Base-by-base conservation (phyloP, 2,329 filamentous ascomycete species). In the Colletotrichum chrysophilum region DNA sequence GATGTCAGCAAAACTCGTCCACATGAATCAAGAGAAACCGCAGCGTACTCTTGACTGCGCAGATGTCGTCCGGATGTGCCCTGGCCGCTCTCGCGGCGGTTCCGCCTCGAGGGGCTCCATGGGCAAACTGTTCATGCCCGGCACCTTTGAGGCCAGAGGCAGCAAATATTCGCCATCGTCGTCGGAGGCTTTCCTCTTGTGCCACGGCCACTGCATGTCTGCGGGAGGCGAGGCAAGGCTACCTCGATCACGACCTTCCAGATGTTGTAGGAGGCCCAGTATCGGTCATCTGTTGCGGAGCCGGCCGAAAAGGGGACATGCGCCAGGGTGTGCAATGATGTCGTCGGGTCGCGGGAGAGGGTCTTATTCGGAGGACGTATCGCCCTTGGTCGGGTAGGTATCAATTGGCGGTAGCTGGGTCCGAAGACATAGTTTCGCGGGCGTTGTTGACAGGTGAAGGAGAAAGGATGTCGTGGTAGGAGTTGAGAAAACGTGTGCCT, bases 21-120 rank as follows among this genome's bases (percentile, higher is more conserved):
- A 38, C 28, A 13, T 6, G 52, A 10, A 24, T 43, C n/a, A 32
- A 38, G 58, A 52, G 56, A 62, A 71, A 74, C 4, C 7, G 7
- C 38, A n/a, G 32, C 86, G 83, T 84, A 91, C 90, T 80, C 88
- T 87, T 78, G 90, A 90, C 80, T 91, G 88, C 56, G 89, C 87
- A 55, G 90, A 91, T 8, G 89, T 90, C 9, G 88, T 89, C 74
- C 89, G 85, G 65, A 80, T 80, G 82, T 88, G 87, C 28, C 84
- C 82, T 66, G 81, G 78, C 16, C 78, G 79, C 7, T 85, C 82
- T 76, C 82, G 82, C 36, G 85, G 81, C 60, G 82, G 81, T 66
- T 85, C 82, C 21, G 77, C 69, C 18, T 82, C 82, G 24, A 81
- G 78, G 21, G 76, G 73, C 30, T 78, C 76, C 52, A 79, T 77